Evolutionary conservation across 768 basidiomycete species (phyloP), one percentile per base, ranked within the genome.

Genomic region (Mrakia frigida): DNA sequence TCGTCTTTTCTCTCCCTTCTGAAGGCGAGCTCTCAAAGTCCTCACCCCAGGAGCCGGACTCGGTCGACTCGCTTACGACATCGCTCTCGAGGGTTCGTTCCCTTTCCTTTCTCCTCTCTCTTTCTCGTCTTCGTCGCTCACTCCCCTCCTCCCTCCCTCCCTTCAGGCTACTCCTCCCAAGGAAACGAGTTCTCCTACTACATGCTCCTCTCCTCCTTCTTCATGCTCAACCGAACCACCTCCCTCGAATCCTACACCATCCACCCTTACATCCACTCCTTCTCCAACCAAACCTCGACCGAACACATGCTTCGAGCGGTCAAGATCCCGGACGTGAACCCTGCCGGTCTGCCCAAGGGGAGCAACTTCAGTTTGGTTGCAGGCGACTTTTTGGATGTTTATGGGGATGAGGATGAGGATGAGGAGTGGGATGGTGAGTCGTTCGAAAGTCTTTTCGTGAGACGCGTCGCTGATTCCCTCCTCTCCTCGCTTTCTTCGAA

Each of bases 321-420:
- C 18, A 84, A 84, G 25, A 89, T 98, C 28, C 95, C 95, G 0
- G 95, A 97, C 79, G 89, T 97, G 9, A 85, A 89, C 10, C 93
- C 95, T 0, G 88, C 91, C 6, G 87, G 87, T 60, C 85, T 96
- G 1, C 90, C 69, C 37, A 72, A 78, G 21, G 80, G 80, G 14
- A 78, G 79, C 67, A 80, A 81, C 53, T 84, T 84, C 82, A 92
- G 91, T 21, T 86, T 96, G 35, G 92, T 95, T 23, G 94, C 95
- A 88, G 93, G 94, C 43, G 94, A 98, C 80, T 97, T 96, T 80
- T 92, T 94, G 80, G 94, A 95, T 80, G 89, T 96, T 25, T 98
- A 96, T 81, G 92, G 92, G 0, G 79, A 80, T 0, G 84, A 85
- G 33, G 82, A 82, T 23, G 84, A 84, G 23, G 85, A 87, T 14